Evolutionary conservation across 768 basidiomycete species (phyloP).

Genomic region (Kwoniella dendrophila): DNA sequence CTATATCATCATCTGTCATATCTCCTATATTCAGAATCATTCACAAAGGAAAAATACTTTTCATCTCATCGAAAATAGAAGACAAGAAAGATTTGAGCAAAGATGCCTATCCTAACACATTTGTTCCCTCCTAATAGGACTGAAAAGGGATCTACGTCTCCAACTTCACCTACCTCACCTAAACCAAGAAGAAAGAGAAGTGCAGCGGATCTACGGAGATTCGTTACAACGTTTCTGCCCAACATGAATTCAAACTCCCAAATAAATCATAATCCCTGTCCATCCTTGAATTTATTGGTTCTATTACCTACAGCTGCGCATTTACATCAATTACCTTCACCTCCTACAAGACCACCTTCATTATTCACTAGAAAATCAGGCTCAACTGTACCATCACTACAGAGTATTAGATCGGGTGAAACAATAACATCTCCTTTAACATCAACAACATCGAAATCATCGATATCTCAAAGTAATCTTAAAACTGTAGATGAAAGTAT

Average conservation of each 20-base stretch:
- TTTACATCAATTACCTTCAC: constrained; percentile 20
- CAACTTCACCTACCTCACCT: background rate
- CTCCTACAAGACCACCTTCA: constrained; percentile 20
- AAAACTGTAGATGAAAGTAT: constrained; percentile 11
- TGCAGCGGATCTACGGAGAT: constrained; percentile 15
- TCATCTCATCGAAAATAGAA: too few species aligned
- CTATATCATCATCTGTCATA: too few species aligned
- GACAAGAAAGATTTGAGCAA: too few species aligned
- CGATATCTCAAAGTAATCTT: background rate
- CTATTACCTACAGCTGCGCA: constrained; percentile 39
- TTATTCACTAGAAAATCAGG: constrained; percentile 31
- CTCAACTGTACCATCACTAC: constrained; percentile 28
- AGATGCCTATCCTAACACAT: constrained; percentile 16
- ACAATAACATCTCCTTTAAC: constrained; percentile 4
- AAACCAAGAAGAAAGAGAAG: constrained; percentile 18
- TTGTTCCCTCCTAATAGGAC: constrained; percentile 18
- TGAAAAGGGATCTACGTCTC: background rate
- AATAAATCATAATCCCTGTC: constrained; percentile 6
- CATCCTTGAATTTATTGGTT: constrained; percentile 32
- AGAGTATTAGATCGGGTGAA: constrained; percentile 13
- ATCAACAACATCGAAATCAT: background rate
- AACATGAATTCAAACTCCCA: constrained; percentile 8
- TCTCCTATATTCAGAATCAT: background rate
- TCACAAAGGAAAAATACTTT: background rate
- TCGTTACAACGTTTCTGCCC: constrained; percentile 16